phyloP scores from a whole-genome alignment of 257 asterid species.

The Solanum clarkiae region DNA sequence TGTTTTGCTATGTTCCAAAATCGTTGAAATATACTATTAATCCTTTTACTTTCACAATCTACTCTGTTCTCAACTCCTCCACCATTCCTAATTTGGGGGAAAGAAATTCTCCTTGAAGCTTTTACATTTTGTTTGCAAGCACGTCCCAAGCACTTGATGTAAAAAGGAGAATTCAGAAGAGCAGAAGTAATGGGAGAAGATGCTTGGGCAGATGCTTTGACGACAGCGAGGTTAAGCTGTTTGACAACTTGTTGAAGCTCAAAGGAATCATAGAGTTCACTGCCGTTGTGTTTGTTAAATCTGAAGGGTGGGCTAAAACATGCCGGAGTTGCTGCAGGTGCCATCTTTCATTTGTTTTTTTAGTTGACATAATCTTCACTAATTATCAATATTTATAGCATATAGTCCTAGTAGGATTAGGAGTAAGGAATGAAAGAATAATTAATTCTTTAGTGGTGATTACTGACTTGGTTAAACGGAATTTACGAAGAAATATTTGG shows the following conservation, averaged over 20 bases:
- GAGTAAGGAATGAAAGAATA: background rate
- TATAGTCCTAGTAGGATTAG: background rate
- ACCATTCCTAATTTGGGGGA: background rate
- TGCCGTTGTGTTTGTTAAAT: slow-evolving; percentile 24
- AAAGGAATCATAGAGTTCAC: slow-evolving; percentile 51
- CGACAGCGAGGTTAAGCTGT: slow-evolving; percentile 45
- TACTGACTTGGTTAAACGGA: background rate
- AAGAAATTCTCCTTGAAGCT: slow-evolving; percentile 24
- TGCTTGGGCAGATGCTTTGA: slow-evolving; percentile 20
- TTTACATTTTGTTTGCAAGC: slow-evolving; percentile 23
- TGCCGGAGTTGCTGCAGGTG: background rate
- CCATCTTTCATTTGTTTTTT: background rate
- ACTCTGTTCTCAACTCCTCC: background rate
- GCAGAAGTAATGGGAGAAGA: slow-evolving; percentile 12
- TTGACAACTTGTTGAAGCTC: slow-evolving; percentile 43
- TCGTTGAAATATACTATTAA: background rate
- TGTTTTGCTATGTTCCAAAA: slow-evolving; percentile 1
- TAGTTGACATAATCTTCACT: background rate
- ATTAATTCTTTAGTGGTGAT: background rate
- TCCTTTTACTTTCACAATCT: background rate
- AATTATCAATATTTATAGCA: background rate
- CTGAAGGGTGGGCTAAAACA: slow-evolving; percentile 15
- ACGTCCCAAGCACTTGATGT: slow-evolving; percentile 17
- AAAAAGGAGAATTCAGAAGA: slow-evolving; percentile 9
- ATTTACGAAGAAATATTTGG: background rate